Conservation (phyloP, 257 asterid genomes). For the Nicotiana paniculata region DNA sequence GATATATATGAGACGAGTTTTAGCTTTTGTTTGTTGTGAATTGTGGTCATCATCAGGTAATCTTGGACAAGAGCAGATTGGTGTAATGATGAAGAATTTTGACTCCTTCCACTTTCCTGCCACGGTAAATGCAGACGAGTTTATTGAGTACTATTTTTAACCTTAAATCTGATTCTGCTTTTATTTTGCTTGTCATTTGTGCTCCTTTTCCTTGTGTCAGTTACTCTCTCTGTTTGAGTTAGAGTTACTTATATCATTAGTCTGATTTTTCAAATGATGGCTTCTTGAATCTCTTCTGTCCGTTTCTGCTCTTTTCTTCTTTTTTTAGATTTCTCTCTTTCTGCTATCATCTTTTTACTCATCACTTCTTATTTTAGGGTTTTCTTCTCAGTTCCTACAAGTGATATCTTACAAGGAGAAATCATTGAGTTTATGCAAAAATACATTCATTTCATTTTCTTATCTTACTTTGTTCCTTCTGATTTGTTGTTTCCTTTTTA, state of each 20-base stretch:
- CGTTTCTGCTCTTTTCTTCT: slow-evolving; percentile 18
- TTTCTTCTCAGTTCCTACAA: slow-evolving; percentile 2
- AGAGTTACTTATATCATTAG: slow-evolving; percentile 15
- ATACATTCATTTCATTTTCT: neutral
- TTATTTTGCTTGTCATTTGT: slow-evolving; percentile 12
- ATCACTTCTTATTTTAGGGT: slow-evolving; percentile 32
- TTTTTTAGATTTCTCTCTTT: slow-evolving; percentile 1
- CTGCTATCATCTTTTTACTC: slow-evolving; percentile 17
- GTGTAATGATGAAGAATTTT: slow-evolving; percentile 52
- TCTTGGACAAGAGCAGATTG: slow-evolving; percentile 51
- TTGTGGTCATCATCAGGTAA: neutral
- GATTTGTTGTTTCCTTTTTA: too few relatives aligned
- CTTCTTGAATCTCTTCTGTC: slow-evolving; percentile 37
- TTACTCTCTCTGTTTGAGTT: neutral
- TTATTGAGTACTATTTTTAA: neutral
- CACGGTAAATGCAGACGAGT: slow-evolving; percentile 13
- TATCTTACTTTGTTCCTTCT: too few relatives aligned
- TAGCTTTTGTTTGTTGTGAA: slow-evolving; percentile 4
- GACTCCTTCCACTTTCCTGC: slow-evolving; percentile 14
- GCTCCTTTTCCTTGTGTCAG: slow-evolving; percentile 42
- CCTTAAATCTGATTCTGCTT: neutral
- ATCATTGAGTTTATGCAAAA: neutral
- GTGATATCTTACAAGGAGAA: neutral
- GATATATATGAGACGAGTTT: neutral
- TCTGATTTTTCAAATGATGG: slow-evolving; percentile 41